phyloP scores from a whole-genome alignment of 2,329 filamentous ascomycete genomes.

The Teratosphaeria nubilosa region DNA sequence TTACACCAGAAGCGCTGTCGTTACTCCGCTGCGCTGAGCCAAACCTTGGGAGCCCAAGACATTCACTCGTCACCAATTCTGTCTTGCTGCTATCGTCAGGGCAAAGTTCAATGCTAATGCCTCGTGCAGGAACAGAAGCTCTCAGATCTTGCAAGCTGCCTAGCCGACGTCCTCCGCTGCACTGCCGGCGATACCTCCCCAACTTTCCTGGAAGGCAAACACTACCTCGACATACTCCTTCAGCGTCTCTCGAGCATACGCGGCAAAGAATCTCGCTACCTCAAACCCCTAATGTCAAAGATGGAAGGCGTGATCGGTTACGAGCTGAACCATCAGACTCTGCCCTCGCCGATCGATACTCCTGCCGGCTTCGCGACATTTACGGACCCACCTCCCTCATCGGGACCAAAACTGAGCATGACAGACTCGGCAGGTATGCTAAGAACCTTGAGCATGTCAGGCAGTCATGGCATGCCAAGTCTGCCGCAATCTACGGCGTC shows the following conservation, averaged over 20 bases:
- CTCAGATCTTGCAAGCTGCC: constrained; percentile 26
- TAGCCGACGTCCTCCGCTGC: constrained; percentile 27
- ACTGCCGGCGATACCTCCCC: constrained; percentile 24
- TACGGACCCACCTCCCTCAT: neutral
- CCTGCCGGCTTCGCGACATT: neutral
- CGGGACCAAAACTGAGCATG: constrained; percentile 10
- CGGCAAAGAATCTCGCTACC: constrained; percentile 25
- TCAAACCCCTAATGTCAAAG: constrained; percentile 25
- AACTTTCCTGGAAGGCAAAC: constrained; percentile 24
- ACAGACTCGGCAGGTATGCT: constrained; percentile 22
- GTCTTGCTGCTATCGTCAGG: neutral
- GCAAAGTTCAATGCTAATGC: neutral
- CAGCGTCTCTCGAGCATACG: constrained; percentile 25
- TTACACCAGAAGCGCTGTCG: too few species aligned
- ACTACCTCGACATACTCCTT: constrained; percentile 24
- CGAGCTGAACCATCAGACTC: constrained; percentile 12
- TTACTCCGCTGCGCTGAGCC: neutral
- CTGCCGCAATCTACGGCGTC: neutral
- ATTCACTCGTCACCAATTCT: neutral
- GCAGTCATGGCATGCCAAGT: constrained; percentile 19
- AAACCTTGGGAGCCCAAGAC: neutral
- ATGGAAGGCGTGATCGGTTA: constrained; percentile 22
- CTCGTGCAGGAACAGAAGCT: constrained; percentile 26
- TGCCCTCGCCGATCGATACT: constrained; percentile 11
- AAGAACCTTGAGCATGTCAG: constrained; percentile 19